Evolutionary conservation across 805 yeast genomes (phyloP), one percentile per base, ranked within the genome.

Genomic region (Yueomyces sp.): DNA sequence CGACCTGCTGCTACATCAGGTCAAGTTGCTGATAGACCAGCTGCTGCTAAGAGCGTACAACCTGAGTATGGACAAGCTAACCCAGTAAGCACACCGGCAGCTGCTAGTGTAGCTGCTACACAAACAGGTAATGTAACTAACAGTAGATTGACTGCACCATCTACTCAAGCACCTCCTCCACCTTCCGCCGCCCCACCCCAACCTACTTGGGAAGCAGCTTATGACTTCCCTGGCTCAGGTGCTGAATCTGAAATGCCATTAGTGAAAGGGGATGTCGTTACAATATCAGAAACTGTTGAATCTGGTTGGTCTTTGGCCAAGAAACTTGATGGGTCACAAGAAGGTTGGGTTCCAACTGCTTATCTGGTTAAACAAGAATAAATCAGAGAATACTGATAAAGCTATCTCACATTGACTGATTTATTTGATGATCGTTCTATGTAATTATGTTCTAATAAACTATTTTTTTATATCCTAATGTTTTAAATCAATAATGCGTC

Each of bases 341-440:
- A 86, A 60, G 98, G 98, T 3, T 92, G 97, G 97, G 90, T 92
- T 11, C 98, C 98, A 9, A 81, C 92, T 28, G 84, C 90, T n/a
- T 92, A 88, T 58, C 76, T 90, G 56, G 77, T 69, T 28, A 77
- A 76, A 47, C 76, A 80, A 36, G 19, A 19, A 19, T 19, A 19
- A 19, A 19, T 19, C 19, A 19, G 19, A 19, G 19, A 19, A 19
- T 19, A 19, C 19, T 19, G 19, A 19, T 19, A 19, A 19, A 19
- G 19, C 19, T 19, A 19, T 19, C 19, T 19, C 19, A 19, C 19
- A 19, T 19, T 19, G 19, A 19, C 19, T 19, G 19, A 19, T 19
- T 19, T 19, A 19, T 19, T 19, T 19, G 19, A 19, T 19, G 19
- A 19, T 19, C 19, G 19, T 19, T 19, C 19, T 19, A 19, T 19